Percentiles rank a stretch among this genome's conserved stretches.
Evolutionary conservation across 805 yeast genomes (phyloP).

Genomic region (Jamesozyma piceae): DNA sequence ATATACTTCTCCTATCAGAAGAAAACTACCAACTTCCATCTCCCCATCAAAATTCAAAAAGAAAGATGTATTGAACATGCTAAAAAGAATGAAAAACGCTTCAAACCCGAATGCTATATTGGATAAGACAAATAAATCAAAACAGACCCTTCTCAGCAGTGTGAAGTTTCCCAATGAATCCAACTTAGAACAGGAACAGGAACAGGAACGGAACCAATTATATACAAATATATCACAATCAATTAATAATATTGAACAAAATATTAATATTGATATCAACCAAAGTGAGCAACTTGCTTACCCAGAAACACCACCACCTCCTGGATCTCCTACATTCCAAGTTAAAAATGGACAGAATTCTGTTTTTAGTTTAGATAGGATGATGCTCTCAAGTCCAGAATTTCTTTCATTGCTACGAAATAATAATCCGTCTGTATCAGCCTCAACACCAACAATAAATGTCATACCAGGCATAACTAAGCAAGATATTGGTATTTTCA

Average conservation of each 20-base stretch:
- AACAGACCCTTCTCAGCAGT: no score
- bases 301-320: background rate
- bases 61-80: background rate
- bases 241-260: background rate
- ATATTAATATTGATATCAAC: background rate
- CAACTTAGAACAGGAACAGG: no score
- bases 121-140: no score
- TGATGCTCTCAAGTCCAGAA: background rate
- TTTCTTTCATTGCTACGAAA: background rate
- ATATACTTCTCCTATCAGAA: background rate
- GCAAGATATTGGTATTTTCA: background rate
- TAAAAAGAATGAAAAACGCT: background rate
- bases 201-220: no score
- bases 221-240: no score
- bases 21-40: constrained; percentile 13
- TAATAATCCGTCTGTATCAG: background rate
- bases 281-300: background rate
- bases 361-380: background rate
- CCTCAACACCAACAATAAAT: background rate
- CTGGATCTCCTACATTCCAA: background rate
- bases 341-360: background rate
- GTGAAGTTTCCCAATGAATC: no score
- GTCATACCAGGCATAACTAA: no score
- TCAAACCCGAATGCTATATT: background rate
- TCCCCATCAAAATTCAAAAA: background rate